Evolutionary conservation across 2,329 filamentous ascomycete genomes (phyloP), one percentile per base, ranked within the genome.

Genomic region (Trichoderma afroharzianum): DNA sequence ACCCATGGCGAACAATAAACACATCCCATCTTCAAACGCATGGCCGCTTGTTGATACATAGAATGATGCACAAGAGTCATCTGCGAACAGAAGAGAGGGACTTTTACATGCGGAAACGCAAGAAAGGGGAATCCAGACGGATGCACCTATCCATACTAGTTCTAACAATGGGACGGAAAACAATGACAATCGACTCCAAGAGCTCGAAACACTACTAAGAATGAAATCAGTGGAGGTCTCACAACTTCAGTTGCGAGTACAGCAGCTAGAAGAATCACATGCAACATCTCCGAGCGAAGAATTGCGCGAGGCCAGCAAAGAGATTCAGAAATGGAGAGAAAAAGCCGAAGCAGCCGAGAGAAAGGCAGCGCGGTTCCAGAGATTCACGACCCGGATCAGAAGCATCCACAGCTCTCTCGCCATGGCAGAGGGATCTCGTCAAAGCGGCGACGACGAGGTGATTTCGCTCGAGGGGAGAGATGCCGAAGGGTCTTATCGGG

Each of bases 291-390:
- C 53, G 8, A n/a, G n/a, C 24, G 26, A 53, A 73, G 82, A 87
- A 74, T 75, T 90, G 58, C 78, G 84, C 24, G 79, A 78, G 39
- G 79, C 80, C 1, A 79, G 76, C 36, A 75, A 76, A 14, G 79
- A 81, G 28, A 72, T 76, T 5, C 74, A 74, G 0, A 82, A 80
- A 73, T 91, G 89, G 89, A 85, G 82, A 73, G 82, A 82, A 36
- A 81, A 87, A 36, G 89, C 89, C 0, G 84, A 88, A 75, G 81
- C 83, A 4, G 88, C 88, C 0, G 88, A 91, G 79, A 82, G 80
- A 72, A 82, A 85, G 63, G 76, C 90, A 21, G 81, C 82, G 4
- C 82, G 85, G 28, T 83, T 87, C 72, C 82, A 87, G 76, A 78
- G 79, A 53, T 84, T 86, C 72, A 82, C 81, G 4, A 72, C 76